Conservation (phyloP, 345 rosid species). For the Euphorbia peplus region DNA sequence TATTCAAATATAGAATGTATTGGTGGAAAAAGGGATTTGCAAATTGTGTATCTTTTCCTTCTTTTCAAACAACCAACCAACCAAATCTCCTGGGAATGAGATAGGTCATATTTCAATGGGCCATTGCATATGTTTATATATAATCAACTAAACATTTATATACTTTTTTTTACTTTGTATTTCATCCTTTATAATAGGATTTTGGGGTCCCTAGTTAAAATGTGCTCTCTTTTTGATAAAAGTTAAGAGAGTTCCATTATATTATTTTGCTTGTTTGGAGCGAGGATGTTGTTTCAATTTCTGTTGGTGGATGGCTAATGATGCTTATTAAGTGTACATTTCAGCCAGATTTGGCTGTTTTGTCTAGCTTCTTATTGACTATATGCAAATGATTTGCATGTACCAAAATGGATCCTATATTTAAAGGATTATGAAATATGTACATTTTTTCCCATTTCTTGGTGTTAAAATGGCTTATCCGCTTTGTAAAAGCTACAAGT, state of each 20-base stretch:
- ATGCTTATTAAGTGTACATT: neutral
- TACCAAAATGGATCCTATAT: neutral
- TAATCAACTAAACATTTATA: neutral
- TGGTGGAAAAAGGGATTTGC: constrained; percentile 8
- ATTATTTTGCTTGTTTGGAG: constrained; percentile 14
- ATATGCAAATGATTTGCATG: neutral
- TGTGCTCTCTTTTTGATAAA: neutral
- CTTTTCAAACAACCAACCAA: constrained; percentile 12
- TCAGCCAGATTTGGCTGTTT: neutral
- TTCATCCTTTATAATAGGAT: constrained; percentile 14
- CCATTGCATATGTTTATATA: neutral
- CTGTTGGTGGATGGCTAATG: neutral
- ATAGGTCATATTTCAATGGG: neutral
- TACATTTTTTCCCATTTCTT: neutral
- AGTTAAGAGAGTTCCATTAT: no score
- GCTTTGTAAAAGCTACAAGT: neutral
- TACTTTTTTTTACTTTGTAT: neutral
- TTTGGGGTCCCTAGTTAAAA: neutral
- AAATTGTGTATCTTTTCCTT: neutral
- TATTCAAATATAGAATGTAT: constrained; percentile 3
- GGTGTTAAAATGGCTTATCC: neutral
- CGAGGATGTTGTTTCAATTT: neutral
- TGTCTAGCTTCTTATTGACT: neutral
- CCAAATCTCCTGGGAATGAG: constrained; percentile 10
- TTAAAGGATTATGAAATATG: neutral